A percentile compares a stretch with the other conserved stretches of the same genome.
Conservation (phyloP, 306 rosid genomes). For the Rubus idaeus region DNA sequence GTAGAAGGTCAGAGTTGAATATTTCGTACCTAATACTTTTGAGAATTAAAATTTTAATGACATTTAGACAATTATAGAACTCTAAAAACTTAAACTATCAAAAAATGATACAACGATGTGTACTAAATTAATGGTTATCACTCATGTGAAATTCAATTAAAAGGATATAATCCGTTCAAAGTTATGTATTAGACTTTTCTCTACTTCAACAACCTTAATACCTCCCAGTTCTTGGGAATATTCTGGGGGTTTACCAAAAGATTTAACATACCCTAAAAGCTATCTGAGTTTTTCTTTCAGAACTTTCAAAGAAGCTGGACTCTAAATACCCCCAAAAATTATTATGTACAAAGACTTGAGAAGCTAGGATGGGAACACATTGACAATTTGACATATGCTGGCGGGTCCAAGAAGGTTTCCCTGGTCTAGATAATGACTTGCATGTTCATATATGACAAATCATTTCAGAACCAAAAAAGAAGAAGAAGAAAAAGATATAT, state of each 20-base stretch:
- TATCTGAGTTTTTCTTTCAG: not conserved
- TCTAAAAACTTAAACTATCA: too few relatives aligned
- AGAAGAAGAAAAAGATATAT: too few relatives aligned
- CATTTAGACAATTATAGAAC: too few relatives aligned
- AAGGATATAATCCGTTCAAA: not conserved
- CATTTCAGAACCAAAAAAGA: not conserved
- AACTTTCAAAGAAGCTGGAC: not conserved
- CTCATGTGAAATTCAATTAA: too few relatives aligned
- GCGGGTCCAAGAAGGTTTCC: conserved; percentile 8
- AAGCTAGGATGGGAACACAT: not conserved
- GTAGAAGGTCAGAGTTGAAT: too few relatives aligned
- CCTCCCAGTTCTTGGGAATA: not conserved
- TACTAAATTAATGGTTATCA: too few relatives aligned
- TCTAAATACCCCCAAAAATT: not conserved
- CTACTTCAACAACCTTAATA: not conserved
- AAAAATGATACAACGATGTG: too few relatives aligned
- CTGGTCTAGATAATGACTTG: conserved; percentile 1
- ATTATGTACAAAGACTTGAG: not conserved
- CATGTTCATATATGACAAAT: not conserved
- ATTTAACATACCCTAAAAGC: not conserved
- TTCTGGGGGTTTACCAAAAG: not conserved
- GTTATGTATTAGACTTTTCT: not conserved
- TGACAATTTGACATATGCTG: not conserved
- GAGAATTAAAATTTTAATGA: too few relatives aligned
- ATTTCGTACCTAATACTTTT: too few relatives aligned